Conservation (phyloP, 495 filamentous ascomycete species). For the Xylaria acuta region DNA sequence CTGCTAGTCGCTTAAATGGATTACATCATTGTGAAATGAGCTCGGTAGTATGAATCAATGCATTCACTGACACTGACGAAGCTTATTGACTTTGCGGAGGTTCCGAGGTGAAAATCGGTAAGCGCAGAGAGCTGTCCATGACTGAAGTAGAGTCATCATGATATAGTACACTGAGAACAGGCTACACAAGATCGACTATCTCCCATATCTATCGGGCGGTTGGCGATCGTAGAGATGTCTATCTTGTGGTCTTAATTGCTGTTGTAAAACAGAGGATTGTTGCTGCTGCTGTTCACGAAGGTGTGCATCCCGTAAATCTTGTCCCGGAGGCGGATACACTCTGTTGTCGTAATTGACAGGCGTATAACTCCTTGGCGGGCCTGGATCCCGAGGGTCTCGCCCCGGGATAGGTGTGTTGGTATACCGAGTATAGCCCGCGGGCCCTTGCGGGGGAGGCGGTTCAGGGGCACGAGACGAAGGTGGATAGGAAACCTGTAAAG, state of each 20-base stretch:
- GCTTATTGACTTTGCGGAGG: not conserved
- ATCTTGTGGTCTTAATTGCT: conserved; percentile 46
- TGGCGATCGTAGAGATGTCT: conserved; percentile 39
- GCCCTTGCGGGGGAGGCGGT: conserved; percentile 38
- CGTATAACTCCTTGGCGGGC: conserved; percentile 40
- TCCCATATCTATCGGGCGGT: conserved; percentile 40
- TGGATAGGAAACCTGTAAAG: conserved; percentile 40
- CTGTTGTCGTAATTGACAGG: conserved; percentile 40
- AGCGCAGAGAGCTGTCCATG: not conserved
- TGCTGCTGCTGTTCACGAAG: conserved; percentile 39
- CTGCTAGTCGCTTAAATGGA: not conserved
- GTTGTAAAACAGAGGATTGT: conserved; percentile 39
- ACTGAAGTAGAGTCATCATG: not conserved
- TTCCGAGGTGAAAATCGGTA: not conserved
- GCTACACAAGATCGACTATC: conserved; percentile 25
- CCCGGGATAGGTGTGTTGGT: conserved; percentile 38
- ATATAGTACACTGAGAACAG: not conserved
- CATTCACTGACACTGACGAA: not conserved
- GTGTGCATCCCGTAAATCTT: conserved; percentile 39
- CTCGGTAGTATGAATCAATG: not conserved
- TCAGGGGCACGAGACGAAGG: conserved; percentile 42
- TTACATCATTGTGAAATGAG: not conserved
- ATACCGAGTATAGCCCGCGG: conserved; percentile 40
- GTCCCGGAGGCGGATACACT: conserved; percentile 33
- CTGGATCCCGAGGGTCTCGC: conserved; percentile 42